These are phyloP conservation scores for Pseudopyricularia javanii DNA, from an alignment of 2,329 filamentous ascomycete genomes.

Conservation along the genomic window DNA sequence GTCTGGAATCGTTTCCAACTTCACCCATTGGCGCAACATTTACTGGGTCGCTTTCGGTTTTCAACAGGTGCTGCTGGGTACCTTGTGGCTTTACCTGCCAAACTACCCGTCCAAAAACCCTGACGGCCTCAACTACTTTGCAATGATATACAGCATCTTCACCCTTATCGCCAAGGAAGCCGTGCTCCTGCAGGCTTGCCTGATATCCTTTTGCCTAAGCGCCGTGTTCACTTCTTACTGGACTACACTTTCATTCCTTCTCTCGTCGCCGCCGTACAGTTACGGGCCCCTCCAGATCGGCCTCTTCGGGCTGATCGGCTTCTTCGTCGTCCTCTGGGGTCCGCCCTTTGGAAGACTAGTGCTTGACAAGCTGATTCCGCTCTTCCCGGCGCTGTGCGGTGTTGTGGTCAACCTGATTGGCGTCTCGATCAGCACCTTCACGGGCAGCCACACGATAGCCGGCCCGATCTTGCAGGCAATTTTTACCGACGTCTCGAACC, in stretches of 20 bases:
- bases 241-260: constrained; percentile 65
- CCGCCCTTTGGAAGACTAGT: constrained; percentile 60
- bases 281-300: constrained; percentile 56
- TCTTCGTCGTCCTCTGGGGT: constrained; percentile 53
- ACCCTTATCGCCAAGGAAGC: constrained; percentile 53
- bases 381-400: constrained; percentile 55
- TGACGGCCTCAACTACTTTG: constrained; percentile 47
- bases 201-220: constrained; percentile 50
- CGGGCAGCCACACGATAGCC: constrained; percentile 51
- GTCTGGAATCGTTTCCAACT: constrained; percentile 63
- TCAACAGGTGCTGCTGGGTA: constrained; percentile 52
- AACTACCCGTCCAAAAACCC: constrained; percentile 70
- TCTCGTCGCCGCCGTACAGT: constrained; percentile 56
- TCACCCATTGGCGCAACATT: constrained; percentile 61
- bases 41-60: constrained; percentile 68
- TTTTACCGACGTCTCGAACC: constrained; percentile 58
- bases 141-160: constrained; percentile 52
- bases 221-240: constrained; percentile 40
- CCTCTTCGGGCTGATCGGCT: constrained; percentile 66
- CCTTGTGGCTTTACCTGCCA: constrained; percentile 64
- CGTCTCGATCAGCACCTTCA: constrained; percentile 56
- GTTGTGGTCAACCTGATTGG: constrained; percentile 46
- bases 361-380: constrained; percentile 57
- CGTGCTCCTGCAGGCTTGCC: constrained; percentile 54
- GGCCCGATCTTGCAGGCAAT: constrained; percentile 64